Evolutionary conservation across 345 rosid species (phyloP), one percentile per base, ranked within the genome.

Genomic region (Populus nigra): DNA sequence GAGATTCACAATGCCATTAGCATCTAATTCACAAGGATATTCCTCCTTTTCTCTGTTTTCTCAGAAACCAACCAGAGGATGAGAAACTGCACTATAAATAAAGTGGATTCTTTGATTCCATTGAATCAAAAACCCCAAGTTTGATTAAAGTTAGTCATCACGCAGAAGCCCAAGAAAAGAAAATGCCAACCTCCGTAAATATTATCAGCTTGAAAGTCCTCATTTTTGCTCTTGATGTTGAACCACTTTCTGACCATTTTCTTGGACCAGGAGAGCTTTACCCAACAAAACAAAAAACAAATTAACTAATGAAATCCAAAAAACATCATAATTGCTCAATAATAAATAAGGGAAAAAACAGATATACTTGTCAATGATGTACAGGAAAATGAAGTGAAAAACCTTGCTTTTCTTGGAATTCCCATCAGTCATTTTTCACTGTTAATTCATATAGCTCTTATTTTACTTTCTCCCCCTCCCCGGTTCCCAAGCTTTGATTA

Each of bases 211-310:
- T 92, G 94, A 82, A 90, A 92, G 65, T 91, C 92, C 82, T 92
- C 96, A 45, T 75, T 83, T 88, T 96, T 96, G 91, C 94, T 87
- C 89, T 87, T 92, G 91, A 96, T 86, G 84, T 93, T 96, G 84
- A 93, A 93, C 94, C 88, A 86, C 86, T 93, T 96, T 80, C 96
- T 91, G 82, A 89, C 92, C 91, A 93, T 88, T 85, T 88, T 93
- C 83, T 91, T 93, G 71, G 99, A 89, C 98, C 99, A 96, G 27
- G 99, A 90, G 82, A 96, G 84, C 99, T 96, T 89, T 86, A 88
- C 71, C 82, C 84, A 65, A 69, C 65, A 45, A 55, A 71, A 68
- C 39, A 31, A 53, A 38, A 62, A 41, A 50, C 59, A 43, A 61
- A 39, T 18, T 39, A 74, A 71, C 71, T 73, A 73, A 77, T 45